Evolutionary conservation across 495 filamentous ascomycete genomes (phyloP).

Genomic region (Cryomyces minteri): DNA sequence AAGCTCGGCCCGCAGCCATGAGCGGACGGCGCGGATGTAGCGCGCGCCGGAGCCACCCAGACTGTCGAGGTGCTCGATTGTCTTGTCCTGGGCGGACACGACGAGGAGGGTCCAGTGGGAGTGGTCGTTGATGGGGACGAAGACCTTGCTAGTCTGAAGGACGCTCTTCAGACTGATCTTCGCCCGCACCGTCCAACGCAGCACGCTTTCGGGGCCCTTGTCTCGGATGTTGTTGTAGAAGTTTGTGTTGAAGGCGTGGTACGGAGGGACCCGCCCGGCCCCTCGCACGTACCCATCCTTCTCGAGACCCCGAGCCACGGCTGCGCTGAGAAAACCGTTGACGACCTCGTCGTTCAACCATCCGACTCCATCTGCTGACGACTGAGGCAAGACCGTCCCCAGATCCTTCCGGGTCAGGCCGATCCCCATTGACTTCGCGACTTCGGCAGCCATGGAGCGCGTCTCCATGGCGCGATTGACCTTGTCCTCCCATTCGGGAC

Average conservation of each 20-base stretch:
- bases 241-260: constrained; percentile 50
- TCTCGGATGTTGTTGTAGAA: constrained; percentile 46
- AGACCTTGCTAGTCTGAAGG: constrained; percentile 37
- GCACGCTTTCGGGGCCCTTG: constrained; percentile 29
- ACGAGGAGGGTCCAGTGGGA: constrained; percentile 50
- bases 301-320: constrained; percentile 41
- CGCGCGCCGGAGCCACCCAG: constrained; percentile 21
- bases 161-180: constrained; percentile 35
- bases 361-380: constrained; percentile 5
- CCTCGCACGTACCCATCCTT: constrained; percentile 6
- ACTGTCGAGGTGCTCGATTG: constrained; percentile 62
- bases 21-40: constrained; percentile 24
- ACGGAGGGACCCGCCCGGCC: constrained; percentile 31
- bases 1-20: constrained; percentile 42
- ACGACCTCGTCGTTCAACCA: constrained; percentile 84
- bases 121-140: constrained; percentile 37
- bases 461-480: constrained; percentile 19
- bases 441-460: constrained; percentile 11
- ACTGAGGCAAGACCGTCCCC: background rate
- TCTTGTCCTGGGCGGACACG: constrained; percentile 41
- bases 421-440: background rate
- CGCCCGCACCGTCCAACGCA: constrained; percentile 34
- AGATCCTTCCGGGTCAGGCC: background rate
- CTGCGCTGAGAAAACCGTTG: constrained; percentile 41
- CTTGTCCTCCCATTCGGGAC: constrained; percentile 25